Evolutionary conservation across 2,329 filamentous ascomycete species (phyloP).

Genomic region (Claviceps capensis): DNA sequence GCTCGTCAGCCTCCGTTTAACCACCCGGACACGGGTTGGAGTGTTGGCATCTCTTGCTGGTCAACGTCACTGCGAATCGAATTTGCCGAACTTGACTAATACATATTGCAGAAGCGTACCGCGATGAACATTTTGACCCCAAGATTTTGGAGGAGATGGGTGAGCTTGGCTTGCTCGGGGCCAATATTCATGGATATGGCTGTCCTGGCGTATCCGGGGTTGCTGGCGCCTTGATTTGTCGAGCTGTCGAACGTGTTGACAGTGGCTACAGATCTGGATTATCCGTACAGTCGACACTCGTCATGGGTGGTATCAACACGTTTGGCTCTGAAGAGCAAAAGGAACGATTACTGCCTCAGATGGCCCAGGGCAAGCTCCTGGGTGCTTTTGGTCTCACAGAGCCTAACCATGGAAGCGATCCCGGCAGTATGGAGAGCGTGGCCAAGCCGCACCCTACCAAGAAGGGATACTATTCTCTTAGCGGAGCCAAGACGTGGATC

Average conservation of each 20-base stretch:
- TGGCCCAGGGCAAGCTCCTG: conserved; percentile 71
- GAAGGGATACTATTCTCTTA: conserved; percentile 67
- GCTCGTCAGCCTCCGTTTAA: too few species aligned
- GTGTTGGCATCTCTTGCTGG: neutral
- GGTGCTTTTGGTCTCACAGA: conserved; percentile 86
- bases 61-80: neutral
- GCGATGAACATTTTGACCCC: conserved; percentile 74
- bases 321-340: conserved; percentile 81
- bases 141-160: conserved; percentile 87
- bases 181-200: conserved; percentile 75
- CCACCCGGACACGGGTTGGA: too few species aligned
- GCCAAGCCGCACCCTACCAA: conserved; percentile 77
- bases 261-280: conserved; percentile 86
- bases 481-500: conserved; percentile 87
- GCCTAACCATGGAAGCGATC: conserved; percentile 85
- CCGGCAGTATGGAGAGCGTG: conserved; percentile 77
- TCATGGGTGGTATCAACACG: conserved; percentile 84
- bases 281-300: conserved; percentile 86
- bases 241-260: conserved; percentile 81
- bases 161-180: conserved; percentile 74
- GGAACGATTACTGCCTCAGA: conserved; percentile 63
- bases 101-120: conserved; percentile 52
- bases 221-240: conserved; percentile 77
- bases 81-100: conserved; percentile 3
- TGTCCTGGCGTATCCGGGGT: conserved; percentile 82